Percentiles rank a stretch among this genome's conserved stretches.
phyloP scores from a whole-genome alignment of 257 asterid genomes.

The Gardenia jasminoides region DNA sequence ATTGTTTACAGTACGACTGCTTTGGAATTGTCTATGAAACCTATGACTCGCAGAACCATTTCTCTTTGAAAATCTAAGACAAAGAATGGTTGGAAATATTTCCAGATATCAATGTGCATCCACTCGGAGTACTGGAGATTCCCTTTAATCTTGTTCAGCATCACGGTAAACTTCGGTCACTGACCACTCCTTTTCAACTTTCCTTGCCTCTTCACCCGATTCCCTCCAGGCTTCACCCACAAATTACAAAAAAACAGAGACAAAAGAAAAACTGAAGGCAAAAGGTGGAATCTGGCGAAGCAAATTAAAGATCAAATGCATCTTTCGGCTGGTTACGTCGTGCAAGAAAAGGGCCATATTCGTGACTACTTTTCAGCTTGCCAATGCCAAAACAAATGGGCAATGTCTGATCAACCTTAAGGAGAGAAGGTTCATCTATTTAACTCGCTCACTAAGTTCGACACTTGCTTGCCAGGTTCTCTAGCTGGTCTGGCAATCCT shows the following conservation, averaged over 20 bases:
- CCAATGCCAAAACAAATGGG: neutral
- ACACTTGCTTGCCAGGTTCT: neutral
- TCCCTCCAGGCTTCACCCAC: no score
- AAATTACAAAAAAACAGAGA: neutral
- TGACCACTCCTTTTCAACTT: neutral
- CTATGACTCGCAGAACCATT: neutral
- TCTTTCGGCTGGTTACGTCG: neutral
- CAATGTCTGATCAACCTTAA: neutral
- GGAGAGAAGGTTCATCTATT: neutral
- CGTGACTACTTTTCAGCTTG: neutral
- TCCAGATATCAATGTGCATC: neutral
- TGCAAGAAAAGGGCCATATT: neutral
- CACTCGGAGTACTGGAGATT: neutral
- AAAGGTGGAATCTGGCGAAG: neutral
- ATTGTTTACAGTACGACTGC: no score
- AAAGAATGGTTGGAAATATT: neutral
- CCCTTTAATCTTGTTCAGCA: neutral
- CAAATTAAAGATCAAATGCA: neutral
- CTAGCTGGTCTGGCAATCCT: neutral
- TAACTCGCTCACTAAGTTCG: neutral
- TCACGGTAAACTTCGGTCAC: neutral
- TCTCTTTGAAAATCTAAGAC: neutral
- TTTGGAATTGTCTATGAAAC: neutral
- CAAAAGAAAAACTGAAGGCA: neutral
- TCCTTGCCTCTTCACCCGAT: neutral